These are phyloP conservation scores for Neopestalotiopsis clavispora DNA, from an alignment of 2,329 filamentous ascomycete species.

Conservation along the genomic window DNA sequence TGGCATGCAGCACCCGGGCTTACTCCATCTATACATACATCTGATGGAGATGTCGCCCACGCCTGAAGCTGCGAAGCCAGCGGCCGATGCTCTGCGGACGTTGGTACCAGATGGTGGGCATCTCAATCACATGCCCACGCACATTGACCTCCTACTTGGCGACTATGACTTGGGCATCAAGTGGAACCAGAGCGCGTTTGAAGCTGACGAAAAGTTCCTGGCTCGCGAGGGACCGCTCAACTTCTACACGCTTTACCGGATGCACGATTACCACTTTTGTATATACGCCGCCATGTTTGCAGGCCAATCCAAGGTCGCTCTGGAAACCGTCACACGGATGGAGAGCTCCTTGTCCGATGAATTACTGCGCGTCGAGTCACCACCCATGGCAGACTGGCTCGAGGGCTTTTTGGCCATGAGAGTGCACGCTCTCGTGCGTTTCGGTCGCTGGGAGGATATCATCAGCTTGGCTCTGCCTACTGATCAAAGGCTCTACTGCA, in stretches of 20 bases:
- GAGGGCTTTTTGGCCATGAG: conserved; percentile 73
- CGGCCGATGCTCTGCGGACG: conserved; percentile 65
- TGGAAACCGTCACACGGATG: conserved; percentile 64
- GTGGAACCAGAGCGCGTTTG: conserved; percentile 70
- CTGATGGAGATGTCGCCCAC: conserved; percentile 76
- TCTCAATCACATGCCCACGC: conserved; percentile 77
- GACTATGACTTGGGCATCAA: conserved; percentile 71
- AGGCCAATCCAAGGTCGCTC: conserved; percentile 64
- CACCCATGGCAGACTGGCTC: conserved; percentile 80
- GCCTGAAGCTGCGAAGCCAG: conserved; percentile 65
- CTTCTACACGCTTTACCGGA: conserved; percentile 79
- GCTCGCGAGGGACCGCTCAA: conserved; percentile 63
- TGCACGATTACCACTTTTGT: conserved; percentile 76
- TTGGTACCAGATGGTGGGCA: conserved; percentile 74
- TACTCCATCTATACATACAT: conserved; percentile 79
- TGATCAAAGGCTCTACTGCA: conserved; percentile 67
- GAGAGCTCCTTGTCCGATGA: conserved; percentile 67
- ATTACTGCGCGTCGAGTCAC: conserved; percentile 66
- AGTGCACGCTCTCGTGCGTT: conserved; percentile 73
- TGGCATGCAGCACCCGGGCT: conserved; percentile 65
- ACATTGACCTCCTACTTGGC: conserved; percentile 75
- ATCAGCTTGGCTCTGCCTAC: conserved; percentile 58
- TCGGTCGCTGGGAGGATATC: conserved; percentile 74
- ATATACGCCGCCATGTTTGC: conserved; percentile 82
- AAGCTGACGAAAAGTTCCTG: conserved; percentile 71